phyloP scores from a whole-genome alignment of 1,284 basidiomycete genomes.

The Somion occarium region DNA sequence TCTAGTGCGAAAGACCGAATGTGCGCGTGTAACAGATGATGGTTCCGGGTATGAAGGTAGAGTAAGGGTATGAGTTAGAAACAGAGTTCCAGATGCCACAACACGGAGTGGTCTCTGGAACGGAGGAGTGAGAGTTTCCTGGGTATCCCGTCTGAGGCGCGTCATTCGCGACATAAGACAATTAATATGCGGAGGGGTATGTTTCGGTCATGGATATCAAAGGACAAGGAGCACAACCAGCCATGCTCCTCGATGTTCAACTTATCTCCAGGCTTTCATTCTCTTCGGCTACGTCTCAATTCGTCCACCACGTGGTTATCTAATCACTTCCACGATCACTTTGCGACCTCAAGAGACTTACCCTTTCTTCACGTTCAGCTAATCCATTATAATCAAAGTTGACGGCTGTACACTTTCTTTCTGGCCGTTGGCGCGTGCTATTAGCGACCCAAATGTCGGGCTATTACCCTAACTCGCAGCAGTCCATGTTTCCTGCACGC shows the following conservation, averaged over 20 bases:
- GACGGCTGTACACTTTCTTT: not conserved
- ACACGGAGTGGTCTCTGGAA: conserved; percentile 52
- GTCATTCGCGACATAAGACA: conserved; percentile 18
- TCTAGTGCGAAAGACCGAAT: conserved; percentile 58
- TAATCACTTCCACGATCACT: not conserved
- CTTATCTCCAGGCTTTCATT: not conserved
- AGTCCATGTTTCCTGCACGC: not conserved
- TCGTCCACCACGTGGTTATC: not conserved
- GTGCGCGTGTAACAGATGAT: conserved; percentile 56
- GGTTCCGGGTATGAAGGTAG: conserved; percentile 59
- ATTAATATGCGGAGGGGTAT: not conserved
- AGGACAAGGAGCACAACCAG: not conserved
- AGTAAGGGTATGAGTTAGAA: conserved; percentile 64
- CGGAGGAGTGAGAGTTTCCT: conserved; percentile 16
- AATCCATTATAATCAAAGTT: not conserved
- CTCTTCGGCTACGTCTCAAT: not conserved
- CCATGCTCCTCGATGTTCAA: not conserved
- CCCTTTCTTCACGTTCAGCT: not conserved
- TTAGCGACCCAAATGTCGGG: not conserved
- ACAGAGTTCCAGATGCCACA: conserved; percentile 73
- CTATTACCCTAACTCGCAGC: not conserved
- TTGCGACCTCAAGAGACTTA: not conserved
- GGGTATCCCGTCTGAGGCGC: conserved; percentile 28
- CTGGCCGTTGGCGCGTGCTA: not conserved
- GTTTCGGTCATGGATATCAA: not conserved